Percentiles rank a stretch among this genome's conserved stretches.
These are phyloP conservation scores for Nemania sp. DNA, from an alignment of 2,329 filamentous ascomycete species.

Conservation along the genomic window DNA sequence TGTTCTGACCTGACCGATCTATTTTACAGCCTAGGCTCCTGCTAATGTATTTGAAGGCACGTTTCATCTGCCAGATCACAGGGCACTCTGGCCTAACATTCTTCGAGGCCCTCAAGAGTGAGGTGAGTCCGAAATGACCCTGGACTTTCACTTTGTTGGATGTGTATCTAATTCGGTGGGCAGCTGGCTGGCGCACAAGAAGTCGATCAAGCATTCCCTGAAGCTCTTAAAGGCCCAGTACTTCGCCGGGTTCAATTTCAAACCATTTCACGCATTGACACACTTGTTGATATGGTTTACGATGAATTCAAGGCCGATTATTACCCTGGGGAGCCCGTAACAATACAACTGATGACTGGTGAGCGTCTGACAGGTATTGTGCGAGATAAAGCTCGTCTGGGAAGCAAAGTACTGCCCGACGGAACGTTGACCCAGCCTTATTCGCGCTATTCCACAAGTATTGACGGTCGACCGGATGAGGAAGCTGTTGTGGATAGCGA, in stretches of 20 bases:
- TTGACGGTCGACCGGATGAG: conserved; percentile 68
- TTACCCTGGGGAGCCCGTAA: conserved; percentile 85
- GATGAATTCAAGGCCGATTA: conserved; percentile 87
- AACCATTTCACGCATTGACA: conserved; percentile 86
- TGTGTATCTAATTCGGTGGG: conserved; percentile 30
- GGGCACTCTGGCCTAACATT: conserved; percentile 90
- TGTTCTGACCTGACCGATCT: conserved; percentile 34
- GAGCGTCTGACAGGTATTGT: conserved; percentile 75
- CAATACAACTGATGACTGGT: conserved; percentile 70
- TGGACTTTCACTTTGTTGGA: conserved; percentile 1
- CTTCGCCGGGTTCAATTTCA: conserved; percentile 91
- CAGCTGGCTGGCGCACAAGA: conserved; percentile 81
- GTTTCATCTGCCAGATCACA: conserved; percentile 95
- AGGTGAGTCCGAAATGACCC: conserved; percentile 62
- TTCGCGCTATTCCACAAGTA: conserved; percentile 79
- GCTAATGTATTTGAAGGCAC: conserved; percentile 58
- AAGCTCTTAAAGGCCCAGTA: conserved; percentile 87
- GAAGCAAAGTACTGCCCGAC: conserved; percentile 64
- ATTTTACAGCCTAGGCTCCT: not conserved
- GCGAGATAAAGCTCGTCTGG: conserved; percentile 83
- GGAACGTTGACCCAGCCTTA: conserved; percentile 72
- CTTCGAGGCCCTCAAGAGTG: conserved; percentile 89
- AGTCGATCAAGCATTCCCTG: conserved; percentile 90
- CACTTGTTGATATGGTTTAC: conserved; percentile 69
- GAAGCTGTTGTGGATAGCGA: conserved; percentile 81